phyloP scores from a whole-genome alignment of 257 asterid genomes.

The Buddleja alternifolia region DNA sequence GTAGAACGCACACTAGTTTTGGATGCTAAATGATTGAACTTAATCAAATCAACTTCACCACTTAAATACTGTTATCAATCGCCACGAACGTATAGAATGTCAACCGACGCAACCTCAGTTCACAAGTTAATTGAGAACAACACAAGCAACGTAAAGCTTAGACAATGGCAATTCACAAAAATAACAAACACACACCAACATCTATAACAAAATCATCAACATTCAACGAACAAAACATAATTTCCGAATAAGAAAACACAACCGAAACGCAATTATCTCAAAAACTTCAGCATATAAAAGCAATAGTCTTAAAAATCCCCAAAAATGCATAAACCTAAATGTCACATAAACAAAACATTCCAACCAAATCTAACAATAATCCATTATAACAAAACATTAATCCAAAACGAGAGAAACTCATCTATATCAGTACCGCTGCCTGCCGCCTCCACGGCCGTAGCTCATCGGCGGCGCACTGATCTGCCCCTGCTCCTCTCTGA shows the following conservation, averaged over 20 bases:
- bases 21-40: too few species aligned
- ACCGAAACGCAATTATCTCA: slow-evolving; percentile 3
- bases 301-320: not conserved
- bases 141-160: too few species aligned
- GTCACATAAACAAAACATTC: slow-evolving; percentile 15
- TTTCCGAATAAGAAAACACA: not conserved
- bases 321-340: slow-evolving; percentile 16
- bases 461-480: slow-evolving; percentile 34
- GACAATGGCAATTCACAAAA: too few species aligned
- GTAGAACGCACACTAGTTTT: too few species aligned
- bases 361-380: slow-evolving; percentile 8
- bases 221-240: not conserved
- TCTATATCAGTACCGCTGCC: slow-evolving; percentile 38
- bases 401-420: not conserved
- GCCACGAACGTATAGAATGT: too few species aligned
- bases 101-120: too few species aligned
- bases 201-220: too few species aligned
- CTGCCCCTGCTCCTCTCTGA: slow-evolving; percentile 41
- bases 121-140: too few species aligned
- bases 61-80: too few species aligned
- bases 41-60: too few species aligned
- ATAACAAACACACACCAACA: too few species aligned
- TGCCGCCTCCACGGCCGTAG: slow-evolving; percentile 46
- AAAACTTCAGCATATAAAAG: slow-evolving; percentile 5
- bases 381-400: slow-evolving; percentile 22